Evolutionary conservation across 106 monocot species (phyloP).

Genomic region (Gastrodia elata): DNA sequence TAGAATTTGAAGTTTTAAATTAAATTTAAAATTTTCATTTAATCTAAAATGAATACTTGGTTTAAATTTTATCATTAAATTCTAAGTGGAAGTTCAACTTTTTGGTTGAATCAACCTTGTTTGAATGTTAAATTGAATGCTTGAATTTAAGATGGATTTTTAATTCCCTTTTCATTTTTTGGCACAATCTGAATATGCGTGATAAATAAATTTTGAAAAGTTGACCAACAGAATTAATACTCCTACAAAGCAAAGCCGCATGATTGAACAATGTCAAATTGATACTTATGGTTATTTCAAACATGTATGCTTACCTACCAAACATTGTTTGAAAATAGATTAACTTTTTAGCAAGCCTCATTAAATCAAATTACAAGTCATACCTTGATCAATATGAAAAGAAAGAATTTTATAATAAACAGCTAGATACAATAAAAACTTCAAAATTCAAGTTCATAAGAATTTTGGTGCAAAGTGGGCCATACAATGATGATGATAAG

Average conservation of each 20-base stretch:
- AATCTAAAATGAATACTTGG: too few species aligned
- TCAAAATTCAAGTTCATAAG: not conserved
- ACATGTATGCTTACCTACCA: not conserved
- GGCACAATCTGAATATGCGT: not conserved
- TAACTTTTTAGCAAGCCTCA: not conserved
- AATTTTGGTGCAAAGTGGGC: not conserved
- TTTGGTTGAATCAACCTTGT: not conserved
- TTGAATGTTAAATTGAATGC: not conserved
- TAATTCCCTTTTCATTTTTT: not conserved
- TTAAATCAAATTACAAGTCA: not conserved
- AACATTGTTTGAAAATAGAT: not conserved
- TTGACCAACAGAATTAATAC: not conserved
- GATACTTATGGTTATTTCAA: not conserved
- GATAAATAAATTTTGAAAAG: too few species aligned
- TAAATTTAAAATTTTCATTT: too few species aligned
- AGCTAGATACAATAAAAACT: not conserved
- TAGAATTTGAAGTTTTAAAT: too few species aligned
- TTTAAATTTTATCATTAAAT: too few species aligned
- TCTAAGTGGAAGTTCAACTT: not conserved
- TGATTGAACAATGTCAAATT: not conserved
- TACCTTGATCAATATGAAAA: not conserved
- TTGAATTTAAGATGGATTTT: not conserved
- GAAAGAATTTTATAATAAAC: not conserved
- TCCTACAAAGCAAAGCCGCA: not conserved
- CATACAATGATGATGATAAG: conserved; percentile 73